phyloP scores from a whole-genome alignment of 805 yeast species.

The Wickerhamomyces canadensis region DNA sequence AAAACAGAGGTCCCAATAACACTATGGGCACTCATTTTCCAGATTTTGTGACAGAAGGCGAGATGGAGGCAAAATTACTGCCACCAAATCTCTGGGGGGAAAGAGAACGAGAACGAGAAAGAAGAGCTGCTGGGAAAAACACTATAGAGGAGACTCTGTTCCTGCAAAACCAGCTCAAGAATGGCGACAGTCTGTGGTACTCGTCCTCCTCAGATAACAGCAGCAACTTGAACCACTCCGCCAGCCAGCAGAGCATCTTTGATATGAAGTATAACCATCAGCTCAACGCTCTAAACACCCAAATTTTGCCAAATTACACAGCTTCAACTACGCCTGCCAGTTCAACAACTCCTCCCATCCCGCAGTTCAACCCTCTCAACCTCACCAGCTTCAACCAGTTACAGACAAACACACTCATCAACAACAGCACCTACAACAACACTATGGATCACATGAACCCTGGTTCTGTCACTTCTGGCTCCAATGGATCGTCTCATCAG shows the following conservation, averaged over 20 bases:
- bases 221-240: constrained; percentile 12
- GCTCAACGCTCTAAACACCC: constrained; percentile 3
- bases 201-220: constrained; percentile 3
- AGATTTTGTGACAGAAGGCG: constrained; percentile 16
- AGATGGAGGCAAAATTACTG: constrained; percentile 24
- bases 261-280: constrained; percentile 12
- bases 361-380: constrained; percentile 4
- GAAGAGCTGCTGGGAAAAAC: neutral
- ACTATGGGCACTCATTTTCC: neutral
- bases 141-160: constrained; percentile 12
- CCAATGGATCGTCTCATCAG: neutral
- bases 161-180: constrained; percentile 7
- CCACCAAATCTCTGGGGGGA: constrained; percentile 32
- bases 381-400: constrained; percentile 1
- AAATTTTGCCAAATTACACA: constrained; percentile 3
- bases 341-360: constrained; percentile 8
- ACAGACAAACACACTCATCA: too few relatives aligned
- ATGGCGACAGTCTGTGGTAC: constrained; percentile 7
- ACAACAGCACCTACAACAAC: constrained; percentile 1
- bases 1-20: too few relatives aligned
- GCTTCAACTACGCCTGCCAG: constrained; percentile 11
- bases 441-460: neutral
- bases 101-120: neutral
- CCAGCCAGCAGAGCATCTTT: constrained; percentile 10
- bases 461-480: too few relatives aligned